Base-by-base conservation (phyloP, 805 yeast genomes). In the Myxozyma mucilagina region DNA sequence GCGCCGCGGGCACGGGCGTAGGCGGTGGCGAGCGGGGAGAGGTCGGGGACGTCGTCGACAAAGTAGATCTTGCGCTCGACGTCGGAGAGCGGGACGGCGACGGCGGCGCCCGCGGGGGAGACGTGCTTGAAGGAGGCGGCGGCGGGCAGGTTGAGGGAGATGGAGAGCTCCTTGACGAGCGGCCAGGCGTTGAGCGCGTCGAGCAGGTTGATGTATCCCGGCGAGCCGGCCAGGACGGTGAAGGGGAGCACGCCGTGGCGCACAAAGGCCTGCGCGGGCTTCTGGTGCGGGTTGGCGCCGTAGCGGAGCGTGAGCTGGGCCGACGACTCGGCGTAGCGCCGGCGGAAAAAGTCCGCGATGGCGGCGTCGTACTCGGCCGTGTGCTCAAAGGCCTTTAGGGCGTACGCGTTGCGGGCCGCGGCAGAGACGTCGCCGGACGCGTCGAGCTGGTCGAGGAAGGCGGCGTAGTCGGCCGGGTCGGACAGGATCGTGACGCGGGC, bases 1-100 rank as follows among this genome's bases (percentile, higher is more conserved):
- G 99, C 99, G 77, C 99, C 99, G 79, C 99, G 89, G 59, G 99
- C 99, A 80, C 98, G 89, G 42, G 99, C 99, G 73, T 94, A 94
- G 60, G 99, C 99, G 73, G 89, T 88, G 66, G 99, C 99, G 73
- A 94, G 82, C 59, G 99, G 98, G 11, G 97, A 90, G 75, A 94
- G 81, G 82, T 66, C 68, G n/a, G 63, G 55, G 72, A 93, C 90
- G 76, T 90, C 97, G 69, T 85, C 86, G 66, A 94, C 99, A 75
- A 94, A 94, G 82, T 94, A 94, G 67, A 93, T 84, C 78, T 93
- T 89, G 83, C 91, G 92, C 81, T 94, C 99, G 66, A 86, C 80
- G 54, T 92, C 99, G 50, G 87, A 73, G 70, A 94, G 82, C 67
- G 99, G 99, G 70, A 92, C 79, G 70, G 98, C 99, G 61, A 94